phyloP scores from a whole-genome alignment of 2,329 filamentous ascomycete species.

The Alternaria ethzedia region DNA sequence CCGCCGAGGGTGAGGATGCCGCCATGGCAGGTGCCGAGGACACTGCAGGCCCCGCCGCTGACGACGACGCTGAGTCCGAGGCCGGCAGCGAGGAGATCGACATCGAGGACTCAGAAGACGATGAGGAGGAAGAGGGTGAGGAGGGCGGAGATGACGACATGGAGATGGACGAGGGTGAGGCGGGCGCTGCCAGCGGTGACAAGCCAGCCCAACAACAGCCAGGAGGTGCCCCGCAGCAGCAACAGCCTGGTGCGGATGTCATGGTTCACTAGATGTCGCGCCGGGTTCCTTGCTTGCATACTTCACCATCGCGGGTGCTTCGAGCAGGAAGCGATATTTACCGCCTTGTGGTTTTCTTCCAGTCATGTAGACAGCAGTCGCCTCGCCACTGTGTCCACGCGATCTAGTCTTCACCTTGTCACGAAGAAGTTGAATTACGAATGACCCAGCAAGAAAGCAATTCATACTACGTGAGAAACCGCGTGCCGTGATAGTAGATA shows the following conservation, averaged over 20 bases:
- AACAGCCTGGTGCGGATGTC: conserved; percentile 42
- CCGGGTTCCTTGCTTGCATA: background rate
- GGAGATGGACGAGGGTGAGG: conserved; percentile 63
- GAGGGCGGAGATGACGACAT: conserved; percentile 63
- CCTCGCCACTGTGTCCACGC: background rate
- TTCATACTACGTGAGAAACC: background rate
- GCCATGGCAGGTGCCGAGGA: conserved; percentile 77
- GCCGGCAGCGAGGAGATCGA: conserved; percentile 81
- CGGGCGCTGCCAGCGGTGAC: conserved; percentile 44
- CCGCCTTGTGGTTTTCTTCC: background rate
- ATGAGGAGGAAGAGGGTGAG: conserved; percentile 70
- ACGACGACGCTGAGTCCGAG: conserved; percentile 73
- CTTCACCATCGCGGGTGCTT: conserved; percentile 4
- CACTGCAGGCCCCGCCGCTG: conserved; percentile 57
- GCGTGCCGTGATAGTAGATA: background rate
- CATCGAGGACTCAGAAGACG: conserved; percentile 75
- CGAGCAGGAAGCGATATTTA: background rate
- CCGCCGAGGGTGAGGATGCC: conserved; percentile 65
- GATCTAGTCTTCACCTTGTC: conserved; percentile 4
- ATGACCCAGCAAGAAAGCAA: background rate
- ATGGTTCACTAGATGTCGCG: conserved; percentile 48
- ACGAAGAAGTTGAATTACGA: background rate
- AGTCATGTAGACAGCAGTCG: background rate
- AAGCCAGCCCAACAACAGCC: conserved; percentile 36
- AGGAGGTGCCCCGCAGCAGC: conserved; percentile 25